A percentile compares a stretch with the other conserved stretches of the same genome.
Conservation (phyloP, 192 early-diverging fungal species). For the Kickxella alabastrina region DNA sequence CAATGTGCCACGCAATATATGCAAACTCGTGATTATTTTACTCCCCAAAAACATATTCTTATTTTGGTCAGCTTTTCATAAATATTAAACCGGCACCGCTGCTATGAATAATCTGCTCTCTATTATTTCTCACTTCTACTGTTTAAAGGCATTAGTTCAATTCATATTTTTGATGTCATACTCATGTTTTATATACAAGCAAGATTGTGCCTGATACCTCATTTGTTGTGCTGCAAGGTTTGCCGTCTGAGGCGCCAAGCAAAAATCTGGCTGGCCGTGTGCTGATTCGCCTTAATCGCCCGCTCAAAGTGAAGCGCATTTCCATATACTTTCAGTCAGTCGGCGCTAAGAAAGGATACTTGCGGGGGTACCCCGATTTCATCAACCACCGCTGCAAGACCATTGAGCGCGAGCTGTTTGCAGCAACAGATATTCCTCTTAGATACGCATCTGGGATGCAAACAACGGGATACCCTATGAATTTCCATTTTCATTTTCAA, state of each 20-base stretch:
- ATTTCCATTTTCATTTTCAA: conserved; percentile 29
- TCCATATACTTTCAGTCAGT: conserved; percentile 16
- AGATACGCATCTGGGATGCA: conserved; percentile 23
- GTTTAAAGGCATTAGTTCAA: not conserved
- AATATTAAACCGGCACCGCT: not conserved
- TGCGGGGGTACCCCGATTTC: conserved; percentile 1
- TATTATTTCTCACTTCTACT: not conserved
- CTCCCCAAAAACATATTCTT: not conserved
- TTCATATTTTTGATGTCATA: not conserved
- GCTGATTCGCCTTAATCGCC: conserved; percentile 23
- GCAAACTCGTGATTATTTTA: too few species aligned
- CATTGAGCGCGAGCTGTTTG: conserved; percentile 21
- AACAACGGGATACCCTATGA: conserved; percentile 4
- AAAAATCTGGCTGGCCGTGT: conserved; percentile 28
- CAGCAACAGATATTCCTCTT: conserved; percentile 1
- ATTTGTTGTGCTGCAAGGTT: conserved; percentile 19
- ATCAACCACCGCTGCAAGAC: not conserved
- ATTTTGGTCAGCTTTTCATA: not conserved
- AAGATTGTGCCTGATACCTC: conserved; percentile 21
- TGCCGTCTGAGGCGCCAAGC: conserved; percentile 28
- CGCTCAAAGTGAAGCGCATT: conserved; percentile 26
- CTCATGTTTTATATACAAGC: conserved; percentile 35
- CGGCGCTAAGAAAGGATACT: not conserved
- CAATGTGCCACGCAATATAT: too few species aligned
- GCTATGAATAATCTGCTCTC: not conserved